A percentile compares a stretch with the other conserved stretches of the same genome.
These are phyloP conservation scores for Diaporthe vaccinii DNA, from an alignment of 2,329 filamentous ascomycete genomes.

Conservation along the genomic window DNA sequence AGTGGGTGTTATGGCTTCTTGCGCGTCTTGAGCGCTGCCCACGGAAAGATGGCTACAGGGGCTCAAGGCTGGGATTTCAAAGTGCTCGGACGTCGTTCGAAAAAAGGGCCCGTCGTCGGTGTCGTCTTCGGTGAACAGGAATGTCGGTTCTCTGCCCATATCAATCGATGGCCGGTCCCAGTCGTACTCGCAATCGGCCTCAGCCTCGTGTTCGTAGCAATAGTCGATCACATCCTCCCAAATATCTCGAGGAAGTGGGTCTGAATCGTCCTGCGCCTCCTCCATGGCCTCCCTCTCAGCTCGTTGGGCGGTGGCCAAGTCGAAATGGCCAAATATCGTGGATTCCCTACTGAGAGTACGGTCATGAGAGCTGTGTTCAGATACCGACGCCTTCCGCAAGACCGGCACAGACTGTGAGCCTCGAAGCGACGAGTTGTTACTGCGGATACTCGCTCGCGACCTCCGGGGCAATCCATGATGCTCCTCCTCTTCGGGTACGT, in stretches of 20 bases:
- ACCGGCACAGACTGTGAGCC: conserved; percentile 68
- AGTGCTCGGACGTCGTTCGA: conserved; percentile 46
- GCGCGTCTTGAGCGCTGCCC: conserved; percentile 48
- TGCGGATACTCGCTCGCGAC: conserved; percentile 60
- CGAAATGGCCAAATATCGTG: conserved; percentile 64
- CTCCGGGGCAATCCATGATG: conserved; percentile 53
- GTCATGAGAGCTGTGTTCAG: conserved; percentile 45
- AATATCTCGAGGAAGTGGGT: conserved; percentile 57
- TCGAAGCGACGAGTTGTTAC: conserved; percentile 65
- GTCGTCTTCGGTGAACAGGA: conserved; percentile 41
- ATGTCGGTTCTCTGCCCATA: conserved; percentile 49
- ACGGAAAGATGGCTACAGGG: conserved; percentile 56
- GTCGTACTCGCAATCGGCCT: conserved; percentile 76
- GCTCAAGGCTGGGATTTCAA: conserved; percentile 63
- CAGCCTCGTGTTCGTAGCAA: conserved; percentile 77
- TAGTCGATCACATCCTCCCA: conserved; percentile 81
- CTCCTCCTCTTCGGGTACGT: conserved; percentile 76
- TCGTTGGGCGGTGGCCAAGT: conserved; percentile 54
- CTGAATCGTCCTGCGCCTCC: conserved; percentile 46
- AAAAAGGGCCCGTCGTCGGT: conserved; percentile 30
- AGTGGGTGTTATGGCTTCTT: conserved; percentile 61
- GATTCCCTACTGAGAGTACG: conserved; percentile 61
- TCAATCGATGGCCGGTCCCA: conserved; percentile 73
- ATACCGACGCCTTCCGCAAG: conserved; percentile 36
- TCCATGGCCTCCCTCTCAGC: conserved; percentile 47